These are phyloP conservation scores for Trichoderma sp. DNA, from an alignment of 2,329 filamentous ascomycete species.

Conservation along the genomic window DNA sequence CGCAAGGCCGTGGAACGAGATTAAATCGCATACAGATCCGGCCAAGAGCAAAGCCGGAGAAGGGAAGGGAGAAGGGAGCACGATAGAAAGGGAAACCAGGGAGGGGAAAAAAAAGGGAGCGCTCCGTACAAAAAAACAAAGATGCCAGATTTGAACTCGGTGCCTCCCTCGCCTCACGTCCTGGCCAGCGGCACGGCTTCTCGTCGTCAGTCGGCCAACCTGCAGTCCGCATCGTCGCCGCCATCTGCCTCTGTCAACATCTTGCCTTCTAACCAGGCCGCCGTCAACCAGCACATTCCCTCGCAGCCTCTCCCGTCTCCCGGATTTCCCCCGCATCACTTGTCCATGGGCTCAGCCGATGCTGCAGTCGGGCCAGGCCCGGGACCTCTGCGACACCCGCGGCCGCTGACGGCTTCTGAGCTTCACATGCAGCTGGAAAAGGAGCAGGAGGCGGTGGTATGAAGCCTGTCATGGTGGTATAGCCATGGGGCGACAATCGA, in stretches of 20 bases:
- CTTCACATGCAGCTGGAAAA: slow-evolving; percentile 88
- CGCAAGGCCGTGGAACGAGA: slow-evolving; percentile 1
- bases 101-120: neutral
- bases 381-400: slow-evolving; percentile 79
- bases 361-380: slow-evolving; percentile 49
- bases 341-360: slow-evolving; percentile 30
- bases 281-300: slow-evolving; percentile 41
- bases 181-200: slow-evolving; percentile 40
- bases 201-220: slow-evolving; percentile 43
- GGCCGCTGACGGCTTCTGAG: slow-evolving; percentile 83
- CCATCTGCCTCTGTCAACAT: slow-evolving; percentile 49
- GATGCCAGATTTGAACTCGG: slow-evolving; percentile 57
- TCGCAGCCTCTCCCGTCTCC: slow-evolving; percentile 33
- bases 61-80: neutral
- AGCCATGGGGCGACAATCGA: neutral
- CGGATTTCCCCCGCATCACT: slow-evolving; percentile 20
- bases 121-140: neutral
- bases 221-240: slow-evolving; percentile 39
- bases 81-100: neutral
- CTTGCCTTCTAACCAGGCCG: slow-evolving; percentile 54
- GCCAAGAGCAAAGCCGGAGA: neutral
- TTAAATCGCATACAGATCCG: neutral
- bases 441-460: slow-evolving; percentile 89
- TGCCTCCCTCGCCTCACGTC: slow-evolving; percentile 49
- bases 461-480: slow-evolving; percentile 28